These are phyloP conservation scores for Penicillium manginii DNA, from an alignment of 495 filamentous ascomycete genomes.

Conservation along the genomic window DNA sequence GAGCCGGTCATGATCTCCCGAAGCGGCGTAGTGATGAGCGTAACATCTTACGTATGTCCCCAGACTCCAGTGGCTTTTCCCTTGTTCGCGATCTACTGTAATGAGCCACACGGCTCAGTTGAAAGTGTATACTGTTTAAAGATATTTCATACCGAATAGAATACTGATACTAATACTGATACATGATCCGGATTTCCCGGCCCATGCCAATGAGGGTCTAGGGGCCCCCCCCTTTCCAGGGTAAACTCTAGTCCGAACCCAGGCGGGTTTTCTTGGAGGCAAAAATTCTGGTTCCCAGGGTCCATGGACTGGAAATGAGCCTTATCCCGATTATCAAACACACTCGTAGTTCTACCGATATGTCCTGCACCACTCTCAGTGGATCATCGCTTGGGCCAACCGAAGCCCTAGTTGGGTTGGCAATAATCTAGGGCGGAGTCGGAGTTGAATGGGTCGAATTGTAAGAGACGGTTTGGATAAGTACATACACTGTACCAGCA, in stretches of 20 bases:
- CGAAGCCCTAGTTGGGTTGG: conserved; percentile 33
- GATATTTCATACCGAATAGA: background rate
- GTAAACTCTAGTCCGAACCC: conserved; percentile 16
- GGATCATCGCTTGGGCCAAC: conserved; percentile 30
- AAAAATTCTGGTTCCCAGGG: conserved; percentile 18
- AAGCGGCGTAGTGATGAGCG: conserved; percentile 18
- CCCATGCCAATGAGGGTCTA: background rate
- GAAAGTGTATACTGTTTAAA: background rate
- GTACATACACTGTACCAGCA: too few relatives aligned
- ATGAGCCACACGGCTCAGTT: background rate
- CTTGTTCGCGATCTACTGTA: conserved; percentile 5
- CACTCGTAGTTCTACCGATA: conserved; percentile 32
- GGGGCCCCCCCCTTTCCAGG: background rate
- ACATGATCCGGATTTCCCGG: background rate
- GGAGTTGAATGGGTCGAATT: conserved; percentile 11
- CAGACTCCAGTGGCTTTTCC: conserved; percentile 21
- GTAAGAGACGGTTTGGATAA: background rate
- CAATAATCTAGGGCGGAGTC: conserved; percentile 12
- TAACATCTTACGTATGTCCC: conserved; percentile 38
- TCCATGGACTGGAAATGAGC: conserved; percentile 14
- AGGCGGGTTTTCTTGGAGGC: conserved; percentile 4
- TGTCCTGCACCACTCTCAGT: conserved; percentile 11
- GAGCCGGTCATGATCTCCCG: conserved; percentile 27
- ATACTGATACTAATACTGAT: background rate
- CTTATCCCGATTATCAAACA: conserved; percentile 11